Conservation (phyloP, 306 rosid species). For the Rosa multiflora region DNA sequence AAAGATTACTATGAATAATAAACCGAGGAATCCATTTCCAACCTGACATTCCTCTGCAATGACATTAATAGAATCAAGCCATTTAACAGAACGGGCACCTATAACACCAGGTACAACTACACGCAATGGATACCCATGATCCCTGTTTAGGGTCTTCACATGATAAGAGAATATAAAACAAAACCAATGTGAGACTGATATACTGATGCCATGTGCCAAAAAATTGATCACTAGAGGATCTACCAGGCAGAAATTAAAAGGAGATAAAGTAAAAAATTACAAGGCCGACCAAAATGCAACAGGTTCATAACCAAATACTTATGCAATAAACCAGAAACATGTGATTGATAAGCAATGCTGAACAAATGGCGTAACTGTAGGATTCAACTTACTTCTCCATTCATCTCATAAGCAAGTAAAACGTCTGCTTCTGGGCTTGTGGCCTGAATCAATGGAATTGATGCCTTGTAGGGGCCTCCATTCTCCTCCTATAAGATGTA, state of each 20-base stretch:
- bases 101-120: slow-evolving; percentile 92
- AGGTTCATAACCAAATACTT: not conserved
- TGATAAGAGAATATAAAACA: slow-evolving; percentile 16
- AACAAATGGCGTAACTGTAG: not conserved
- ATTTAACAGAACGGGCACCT: slow-evolving; percentile 97
- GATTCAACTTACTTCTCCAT: slow-evolving; percentile 70
- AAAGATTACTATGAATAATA: not conserved
- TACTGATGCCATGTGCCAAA: slow-evolving; percentile 8
- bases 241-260: not conserved
- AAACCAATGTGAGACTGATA: slow-evolving; percentile 17
- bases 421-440: slow-evolving; percentile 92
- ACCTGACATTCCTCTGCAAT: slow-evolving; percentile 90
- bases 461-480: slow-evolving; percentile 97
- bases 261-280: not conserved
- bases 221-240: not conserved
- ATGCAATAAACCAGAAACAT: not conserved
- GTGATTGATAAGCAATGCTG: not conserved
- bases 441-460: slow-evolving; percentile 89
- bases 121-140: slow-evolving; percentile 95
- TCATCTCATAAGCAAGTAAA: slow-evolving; percentile 96
- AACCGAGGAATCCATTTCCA: slow-evolving; percentile 25
- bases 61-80: slow-evolving; percentile 77
- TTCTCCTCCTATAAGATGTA: slow-evolving; percentile 70
- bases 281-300: not conserved
- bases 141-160: slow-evolving; percentile 77